Percentiles rank a stretch among this genome's conserved stretches.
Conservation (phyloP, 306 rosid genomes). For the Castanospermum australe region DNA sequence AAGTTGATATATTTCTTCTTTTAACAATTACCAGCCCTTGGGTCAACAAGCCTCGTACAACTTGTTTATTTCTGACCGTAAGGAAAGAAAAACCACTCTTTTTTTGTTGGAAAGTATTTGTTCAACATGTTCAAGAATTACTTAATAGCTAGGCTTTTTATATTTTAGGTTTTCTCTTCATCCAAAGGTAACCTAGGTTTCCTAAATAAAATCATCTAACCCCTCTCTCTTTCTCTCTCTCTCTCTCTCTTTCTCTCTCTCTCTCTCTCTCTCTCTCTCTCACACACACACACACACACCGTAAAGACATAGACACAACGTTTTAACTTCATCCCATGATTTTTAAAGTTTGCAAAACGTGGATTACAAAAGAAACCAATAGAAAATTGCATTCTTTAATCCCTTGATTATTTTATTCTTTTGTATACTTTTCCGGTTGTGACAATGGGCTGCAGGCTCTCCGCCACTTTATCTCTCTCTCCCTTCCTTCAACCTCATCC, state of each 20-base stretch:
- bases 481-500: constrained; percentile 33
- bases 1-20: neutral
- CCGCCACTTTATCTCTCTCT: constrained; percentile 31
- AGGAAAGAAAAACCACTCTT: neutral
- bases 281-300: constrained; percentile 10
- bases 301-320: constrained; percentile 36
- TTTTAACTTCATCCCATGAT: constrained; percentile 40
- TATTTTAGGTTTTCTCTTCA: constrained; percentile 44
- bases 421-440: constrained; percentile 33
- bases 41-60: constrained; percentile 36
- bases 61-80: constrained; percentile 6
- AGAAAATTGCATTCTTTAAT: constrained; percentile 35
- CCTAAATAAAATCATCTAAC: constrained; percentile 43
- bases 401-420: constrained; percentile 36
- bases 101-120: constrained; percentile 29
- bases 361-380: constrained; percentile 34
- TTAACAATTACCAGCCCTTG: neutral
- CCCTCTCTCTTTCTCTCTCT: too few relatives aligned
- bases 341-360: constrained; percentile 20
- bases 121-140: constrained; percentile 41
- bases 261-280: constrained; percentile 8
- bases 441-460: constrained; percentile 29
- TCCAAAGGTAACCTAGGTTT: constrained; percentile 52
- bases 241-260: neutral
- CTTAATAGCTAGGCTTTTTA: constrained; percentile 36